Conservation (phyloP, 2,329 filamentous ascomycete species). For the Scedosporium boydii region DNA sequence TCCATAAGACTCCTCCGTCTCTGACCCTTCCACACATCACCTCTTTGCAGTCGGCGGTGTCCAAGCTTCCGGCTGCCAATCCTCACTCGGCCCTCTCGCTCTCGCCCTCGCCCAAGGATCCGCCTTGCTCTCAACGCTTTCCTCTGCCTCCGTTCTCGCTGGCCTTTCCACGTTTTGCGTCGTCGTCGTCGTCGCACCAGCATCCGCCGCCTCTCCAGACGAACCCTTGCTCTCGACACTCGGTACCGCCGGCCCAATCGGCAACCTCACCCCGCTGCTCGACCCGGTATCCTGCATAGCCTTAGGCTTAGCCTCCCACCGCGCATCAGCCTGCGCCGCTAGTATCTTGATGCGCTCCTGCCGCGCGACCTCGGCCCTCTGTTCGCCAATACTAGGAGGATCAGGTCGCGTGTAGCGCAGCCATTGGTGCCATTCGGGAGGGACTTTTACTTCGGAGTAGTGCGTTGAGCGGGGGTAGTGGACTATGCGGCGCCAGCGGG, state of each 20-base stretch:
- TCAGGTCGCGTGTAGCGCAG: constrained; percentile 48
- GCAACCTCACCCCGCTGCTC: constrained; percentile 11
- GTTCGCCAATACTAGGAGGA: constrained; percentile 48
- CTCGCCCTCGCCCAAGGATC: constrained; percentile 51
- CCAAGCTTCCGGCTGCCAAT: constrained; percentile 61
- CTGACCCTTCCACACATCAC: not conserved
- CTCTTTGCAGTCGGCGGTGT: constrained; percentile 32
- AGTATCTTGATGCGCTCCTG: constrained; percentile 44
- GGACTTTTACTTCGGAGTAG: constrained; percentile 44
- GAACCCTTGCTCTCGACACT: constrained; percentile 4
- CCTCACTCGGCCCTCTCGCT: constrained; percentile 46
- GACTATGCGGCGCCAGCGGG: constrained; percentile 53
- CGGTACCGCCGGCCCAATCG: constrained; percentile 7
- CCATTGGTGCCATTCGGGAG: constrained; percentile 61
- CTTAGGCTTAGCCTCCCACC: constrained; percentile 52
- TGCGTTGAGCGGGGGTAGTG: constrained; percentile 45
- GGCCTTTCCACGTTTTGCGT: constrained; percentile 6
- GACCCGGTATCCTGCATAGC: constrained; percentile 29
- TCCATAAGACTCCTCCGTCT: too few species aligned
- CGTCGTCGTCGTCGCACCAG: not conserved
- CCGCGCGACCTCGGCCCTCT: constrained; percentile 41
- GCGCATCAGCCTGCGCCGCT: constrained; percentile 51
- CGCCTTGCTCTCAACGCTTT: constrained; percentile 13
- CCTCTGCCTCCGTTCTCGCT: not conserved
- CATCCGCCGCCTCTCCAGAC: not conserved